These are phyloP conservation scores for Syzygium malaccense DNA, from an alignment of 441 rosid genomes.

Conservation along the genomic window DNA sequence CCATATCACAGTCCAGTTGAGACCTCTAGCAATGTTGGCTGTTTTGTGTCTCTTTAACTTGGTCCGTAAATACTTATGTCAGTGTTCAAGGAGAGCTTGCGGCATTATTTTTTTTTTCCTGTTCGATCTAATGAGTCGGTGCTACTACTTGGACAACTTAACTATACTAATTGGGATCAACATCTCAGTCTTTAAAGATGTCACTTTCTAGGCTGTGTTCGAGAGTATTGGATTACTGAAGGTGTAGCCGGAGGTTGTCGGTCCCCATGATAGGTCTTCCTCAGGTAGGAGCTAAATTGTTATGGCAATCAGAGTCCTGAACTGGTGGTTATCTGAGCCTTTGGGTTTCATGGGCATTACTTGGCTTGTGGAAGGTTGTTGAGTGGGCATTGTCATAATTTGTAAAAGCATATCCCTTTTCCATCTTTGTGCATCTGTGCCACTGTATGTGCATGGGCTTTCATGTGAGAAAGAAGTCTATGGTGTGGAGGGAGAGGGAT, in stretches of 20 bases:
- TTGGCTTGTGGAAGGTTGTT: neutral
- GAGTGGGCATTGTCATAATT: neutral
- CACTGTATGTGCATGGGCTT: neutral
- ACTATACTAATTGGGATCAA: neutral
- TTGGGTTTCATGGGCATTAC: neutral
- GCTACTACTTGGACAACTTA: neutral
- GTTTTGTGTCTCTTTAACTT: neutral
- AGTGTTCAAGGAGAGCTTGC: no score
- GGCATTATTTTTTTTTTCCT: neutral
- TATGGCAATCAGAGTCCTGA: neutral
- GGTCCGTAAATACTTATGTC: neutral
- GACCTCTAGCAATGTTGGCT: neutral
- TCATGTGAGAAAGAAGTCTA: neutral
- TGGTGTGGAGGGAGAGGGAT: neutral
- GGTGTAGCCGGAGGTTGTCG: neutral
- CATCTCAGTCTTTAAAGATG: neutral
- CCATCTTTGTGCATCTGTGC: neutral
- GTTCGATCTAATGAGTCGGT: neutral
- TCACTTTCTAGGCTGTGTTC: neutral
- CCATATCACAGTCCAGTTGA: rapidly evolving
- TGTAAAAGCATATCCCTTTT: neutral
- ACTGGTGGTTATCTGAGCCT: neutral
- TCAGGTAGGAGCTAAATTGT: neutral
- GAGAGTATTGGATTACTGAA: neutral
- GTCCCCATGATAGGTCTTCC: neutral